Conservation (phyloP, 2,329 filamentous ascomycete species). For the Neofusicoccum kwambonambiense region DNA sequence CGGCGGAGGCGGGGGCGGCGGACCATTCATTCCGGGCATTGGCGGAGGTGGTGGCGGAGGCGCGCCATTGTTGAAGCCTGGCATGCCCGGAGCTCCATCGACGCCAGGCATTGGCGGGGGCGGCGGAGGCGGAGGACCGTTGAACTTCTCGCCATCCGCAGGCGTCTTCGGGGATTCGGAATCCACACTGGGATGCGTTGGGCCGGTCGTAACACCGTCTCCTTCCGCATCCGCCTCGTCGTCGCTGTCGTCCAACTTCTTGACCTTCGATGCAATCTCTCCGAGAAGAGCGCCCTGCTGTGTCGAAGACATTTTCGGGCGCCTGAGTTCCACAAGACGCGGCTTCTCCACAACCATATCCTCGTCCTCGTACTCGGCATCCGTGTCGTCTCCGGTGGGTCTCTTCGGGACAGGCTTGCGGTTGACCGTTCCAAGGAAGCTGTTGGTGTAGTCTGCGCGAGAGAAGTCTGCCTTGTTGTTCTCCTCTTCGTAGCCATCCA, state of each 20-base stretch:
- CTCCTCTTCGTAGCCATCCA: slow-evolving; percentile 64
- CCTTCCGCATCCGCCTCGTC: slow-evolving; percentile 53
- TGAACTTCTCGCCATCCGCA: slow-evolving; percentile 63
- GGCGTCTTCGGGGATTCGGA: slow-evolving; percentile 68
- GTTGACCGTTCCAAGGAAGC: slow-evolving; percentile 57
- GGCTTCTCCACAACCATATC: slow-evolving; percentile 74
- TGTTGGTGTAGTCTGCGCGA: slow-evolving; percentile 60
- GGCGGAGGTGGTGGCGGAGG: slow-evolving; percentile 43
- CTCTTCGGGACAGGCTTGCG: slow-evolving; percentile 36
- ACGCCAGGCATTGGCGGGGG: slow-evolving; percentile 46
- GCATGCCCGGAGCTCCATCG: slow-evolving; percentile 27
- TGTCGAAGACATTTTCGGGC: slow-evolving; percentile 63
- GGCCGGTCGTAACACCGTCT: slow-evolving; percentile 70
- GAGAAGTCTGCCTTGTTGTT: slow-evolving; percentile 44
- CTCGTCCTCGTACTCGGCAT: slow-evolving; percentile 51
- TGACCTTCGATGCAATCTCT: slow-evolving; percentile 75
- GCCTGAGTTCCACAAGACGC: slow-evolving; percentile 72
- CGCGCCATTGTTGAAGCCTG: slow-evolving; percentile 43
- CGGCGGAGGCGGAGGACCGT: slow-evolving; percentile 38
- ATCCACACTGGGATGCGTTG: slow-evolving; percentile 73
- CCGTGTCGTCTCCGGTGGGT: slow-evolving; percentile 45
- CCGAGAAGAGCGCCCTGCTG: slow-evolving; percentile 66
- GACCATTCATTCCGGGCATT: slow-evolving; percentile 38
- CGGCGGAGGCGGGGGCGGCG: slow-evolving; percentile 43
- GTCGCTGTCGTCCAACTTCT: slow-evolving; percentile 70